Percentiles rank a stretch among this genome's conserved stretches.
phyloP scores from a whole-genome alignment of 179 eudicot species.

The Silene coronaria region DNA sequence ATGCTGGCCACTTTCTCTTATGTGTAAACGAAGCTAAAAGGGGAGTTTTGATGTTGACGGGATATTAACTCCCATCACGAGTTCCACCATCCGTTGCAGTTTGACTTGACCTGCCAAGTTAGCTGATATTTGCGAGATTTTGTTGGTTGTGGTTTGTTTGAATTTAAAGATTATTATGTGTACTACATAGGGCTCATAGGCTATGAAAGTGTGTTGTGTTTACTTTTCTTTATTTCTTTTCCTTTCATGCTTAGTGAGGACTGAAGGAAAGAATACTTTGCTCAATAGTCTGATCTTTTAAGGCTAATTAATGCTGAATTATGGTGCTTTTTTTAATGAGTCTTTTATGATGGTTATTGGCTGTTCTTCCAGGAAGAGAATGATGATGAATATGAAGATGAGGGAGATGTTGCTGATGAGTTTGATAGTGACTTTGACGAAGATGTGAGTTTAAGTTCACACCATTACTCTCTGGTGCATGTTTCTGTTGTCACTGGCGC shows the following conservation, averaged over 20 bases:
- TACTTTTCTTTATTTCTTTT: neutral
- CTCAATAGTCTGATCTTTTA: neutral
- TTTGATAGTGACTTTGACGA: conserved; percentile 94
- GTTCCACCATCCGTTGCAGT: neutral
- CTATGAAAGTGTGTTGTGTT: conserved; percentile 5
- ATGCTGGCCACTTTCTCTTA: too few species aligned
- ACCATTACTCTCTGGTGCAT: neutral
- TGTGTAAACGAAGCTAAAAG: too few species aligned
- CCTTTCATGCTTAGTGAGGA: neutral
- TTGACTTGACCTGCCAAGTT: too few species aligned
- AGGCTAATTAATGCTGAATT: neutral
- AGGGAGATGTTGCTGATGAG: conserved; percentile 80
- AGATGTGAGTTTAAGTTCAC: conserved; percentile 49
- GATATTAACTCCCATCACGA: neutral
- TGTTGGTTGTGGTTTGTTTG: neutral
- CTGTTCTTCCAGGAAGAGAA: conserved; percentile 57
- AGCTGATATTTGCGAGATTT: neutral
- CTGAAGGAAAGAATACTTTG: neutral
- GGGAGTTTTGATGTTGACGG: too few species aligned
- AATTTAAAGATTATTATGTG: neutral
- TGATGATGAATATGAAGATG: conserved; percentile 75
- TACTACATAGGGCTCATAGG: neutral
- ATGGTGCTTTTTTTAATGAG: neutral
- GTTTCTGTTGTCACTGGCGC: neutral
- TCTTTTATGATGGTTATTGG: neutral